phyloP scores from a whole-genome alignment of 768 basidiomycete genomes.

The Auricularia auricula-judae region DNA sequence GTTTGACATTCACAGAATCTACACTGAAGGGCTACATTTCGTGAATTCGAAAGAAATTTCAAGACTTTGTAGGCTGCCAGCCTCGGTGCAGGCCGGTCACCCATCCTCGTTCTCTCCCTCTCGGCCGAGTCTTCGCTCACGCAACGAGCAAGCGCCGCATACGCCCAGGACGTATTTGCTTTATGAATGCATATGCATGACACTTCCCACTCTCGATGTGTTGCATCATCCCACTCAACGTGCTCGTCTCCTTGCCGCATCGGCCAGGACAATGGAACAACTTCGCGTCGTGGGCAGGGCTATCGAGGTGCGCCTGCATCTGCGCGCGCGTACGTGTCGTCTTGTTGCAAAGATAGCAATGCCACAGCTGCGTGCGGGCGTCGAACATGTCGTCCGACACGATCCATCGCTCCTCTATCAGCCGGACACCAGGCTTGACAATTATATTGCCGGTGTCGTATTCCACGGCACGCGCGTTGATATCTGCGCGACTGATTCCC shows the following conservation, averaged over 20 bases:
- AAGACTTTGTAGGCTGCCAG: too few species aligned
- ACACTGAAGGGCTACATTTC: too few species aligned
- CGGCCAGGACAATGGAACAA: constrained; percentile 18
- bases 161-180: background rate
- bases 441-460: constrained; percentile 37
- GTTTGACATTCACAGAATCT: too few species aligned
- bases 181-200: background rate
- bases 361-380: constrained; percentile 26
- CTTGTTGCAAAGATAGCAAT: constrained; percentile 53
- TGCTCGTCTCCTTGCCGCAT: constrained; percentile 33
- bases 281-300: constrained; percentile 44
- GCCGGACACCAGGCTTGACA: constrained; percentile 25
- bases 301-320: constrained; percentile 54
- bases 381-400: constrained; percentile 33
- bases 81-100: too few species aligned
- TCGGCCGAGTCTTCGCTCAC: too few species aligned
- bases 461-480: constrained; percentile 30
- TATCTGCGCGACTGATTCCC: constrained; percentile 27
- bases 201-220: constrained; percentile 58
- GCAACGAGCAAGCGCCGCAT: too few species aligned
- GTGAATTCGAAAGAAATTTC: too few species aligned
- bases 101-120: too few species aligned
- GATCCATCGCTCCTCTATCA: constrained; percentile 20
- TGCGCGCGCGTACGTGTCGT: constrained; percentile 27
- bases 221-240: constrained; percentile 49